Base-by-base conservation (phyloP, 2,329 filamentous ascomycete genomes). In the Mollisia scopiformis region DNA sequence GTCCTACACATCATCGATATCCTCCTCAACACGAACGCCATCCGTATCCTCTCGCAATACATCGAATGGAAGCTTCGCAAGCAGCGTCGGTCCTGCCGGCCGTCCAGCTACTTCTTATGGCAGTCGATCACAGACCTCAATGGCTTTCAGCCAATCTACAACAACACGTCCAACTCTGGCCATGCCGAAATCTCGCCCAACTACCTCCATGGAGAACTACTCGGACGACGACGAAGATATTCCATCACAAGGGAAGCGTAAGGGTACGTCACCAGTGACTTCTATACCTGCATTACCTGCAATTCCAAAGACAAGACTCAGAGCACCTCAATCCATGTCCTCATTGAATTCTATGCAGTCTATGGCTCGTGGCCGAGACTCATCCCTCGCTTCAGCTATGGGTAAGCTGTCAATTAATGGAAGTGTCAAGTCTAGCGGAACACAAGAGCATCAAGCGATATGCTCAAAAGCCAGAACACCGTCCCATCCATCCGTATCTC, bases 51-150 rank as follows among this genome's bases (percentile, higher is more conserved):
- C 80, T 62, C 76, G 77, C 70, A 75, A 76, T 68, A 75, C 74
- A 51, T 76, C 77, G 52, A 76, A 77, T 56, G 11, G 43, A 21
- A 47, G 78, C 62, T 86, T 87, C 64, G 80, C 83, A 14, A 84
- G 80, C 62, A 88, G 84, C 68, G 73, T 86, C 28, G 85, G 87
- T 1, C 79, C 82, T 13, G 80, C 79, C 46, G 67, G 74, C 19
- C 82, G 85, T 65, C 78, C 83, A 14, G 74, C 77, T 6, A 73
- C 77, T 19, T 66, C 75, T 5, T 69, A 76, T 61, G 75, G 71
- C 35, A 67, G 57, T 72, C 62, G 79, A 73, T 82, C 84, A 2
- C 79, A 84, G 63, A 80, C 83, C 6, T 78, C 85, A 35, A 76
- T 84, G 66, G 76, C 77, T 25, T 78, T 75, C 50, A 76, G 71